These are phyloP conservation scores for Colletotrichum sp. DNA, from an alignment of 2,329 filamentous ascomycete genomes.

Conservation along the genomic window DNA sequence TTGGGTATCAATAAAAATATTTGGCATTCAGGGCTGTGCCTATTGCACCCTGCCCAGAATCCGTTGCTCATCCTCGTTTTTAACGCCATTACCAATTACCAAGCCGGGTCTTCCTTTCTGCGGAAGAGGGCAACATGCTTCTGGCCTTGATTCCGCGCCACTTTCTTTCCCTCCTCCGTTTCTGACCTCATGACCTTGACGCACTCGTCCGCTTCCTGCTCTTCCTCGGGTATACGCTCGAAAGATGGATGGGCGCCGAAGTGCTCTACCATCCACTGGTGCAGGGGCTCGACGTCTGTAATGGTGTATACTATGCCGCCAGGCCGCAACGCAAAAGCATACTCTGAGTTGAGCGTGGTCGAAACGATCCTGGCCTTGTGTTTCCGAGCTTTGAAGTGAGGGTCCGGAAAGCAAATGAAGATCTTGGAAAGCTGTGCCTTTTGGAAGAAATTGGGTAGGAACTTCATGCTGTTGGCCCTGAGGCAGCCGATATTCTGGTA, in stretches of 20 bases:
- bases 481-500: slow-evolving; percentile 92
- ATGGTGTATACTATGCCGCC: slow-evolving; percentile 94
- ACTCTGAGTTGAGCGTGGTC: slow-evolving; percentile 86
- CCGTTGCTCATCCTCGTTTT: background rate
- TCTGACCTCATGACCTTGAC: slow-evolving; percentile 78
- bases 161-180: slow-evolving; percentile 98
- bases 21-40: background rate
- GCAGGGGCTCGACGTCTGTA: slow-evolving; percentile 93
- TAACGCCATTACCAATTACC: slow-evolving; percentile 68
- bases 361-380: slow-evolving; percentile 97
- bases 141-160: slow-evolving; percentile 84
- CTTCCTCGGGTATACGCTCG: slow-evolving; percentile 72
- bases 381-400: slow-evolving; percentile 96
- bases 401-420: slow-evolving; percentile 98
- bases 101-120: slow-evolving; percentile 79
- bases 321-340: slow-evolving; percentile 83
- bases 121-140: slow-evolving; percentile 93
- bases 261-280: slow-evolving; percentile 91
- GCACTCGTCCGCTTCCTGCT: slow-evolving; percentile 72
- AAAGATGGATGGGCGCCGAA: slow-evolving; percentile 81
- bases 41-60: background rate
- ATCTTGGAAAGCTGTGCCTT: slow-evolving; percentile 84
- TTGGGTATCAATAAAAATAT: background rate
- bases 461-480: slow-evolving; percentile 98
- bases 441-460: slow-evolving; percentile 95